Evolutionary conservation across 2,329 filamentous ascomycete genomes (phyloP).

Genomic region (Alternaria viburni): DNA sequence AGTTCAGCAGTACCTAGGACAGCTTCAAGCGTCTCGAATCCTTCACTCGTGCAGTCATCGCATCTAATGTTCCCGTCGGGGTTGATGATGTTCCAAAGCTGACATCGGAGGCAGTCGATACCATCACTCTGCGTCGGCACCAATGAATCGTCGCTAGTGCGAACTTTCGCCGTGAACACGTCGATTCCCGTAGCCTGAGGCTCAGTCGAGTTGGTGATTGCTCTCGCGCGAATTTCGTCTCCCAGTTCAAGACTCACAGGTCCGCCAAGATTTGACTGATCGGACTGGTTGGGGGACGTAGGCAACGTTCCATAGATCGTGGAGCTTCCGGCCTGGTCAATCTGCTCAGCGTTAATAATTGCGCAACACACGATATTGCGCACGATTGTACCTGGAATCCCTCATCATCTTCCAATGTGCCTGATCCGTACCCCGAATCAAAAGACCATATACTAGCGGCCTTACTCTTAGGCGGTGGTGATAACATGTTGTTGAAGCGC

Average conservation of each 20-base stretch:
- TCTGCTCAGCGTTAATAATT: slow-evolving; percentile 16
- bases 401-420: slow-evolving; percentile 23
- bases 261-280: slow-evolving; percentile 6
- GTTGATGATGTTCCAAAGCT: slow-evolving; percentile 32
- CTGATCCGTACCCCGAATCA: slow-evolving; percentile 44
- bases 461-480: slow-evolving; percentile 27
- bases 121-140: slow-evolving; percentile 11
- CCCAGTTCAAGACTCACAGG: slow-evolving; percentile 18
- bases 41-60: slow-evolving; percentile 23
- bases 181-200: slow-evolving; percentile 28
- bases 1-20: neutral
- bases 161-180: slow-evolving; percentile 27
- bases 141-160: slow-evolving; percentile 12
- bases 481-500: slow-evolving; percentile 27
- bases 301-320: neutral
- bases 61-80: slow-evolving; percentile 29
- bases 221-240: slow-evolving; percentile 11
- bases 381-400: slow-evolving; percentile 1
- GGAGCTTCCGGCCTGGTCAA: slow-evolving; percentile 4
- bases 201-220: slow-evolving; percentile 16
- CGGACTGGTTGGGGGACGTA: neutral
- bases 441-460: slow-evolving; percentile 40
- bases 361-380: neutral
- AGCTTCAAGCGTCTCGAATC: neutral
- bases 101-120: slow-evolving; percentile 28